Evolutionary conservation across 768 basidiomycete genomes (phyloP).

Genomic region (Amanita muscaria): DNA sequence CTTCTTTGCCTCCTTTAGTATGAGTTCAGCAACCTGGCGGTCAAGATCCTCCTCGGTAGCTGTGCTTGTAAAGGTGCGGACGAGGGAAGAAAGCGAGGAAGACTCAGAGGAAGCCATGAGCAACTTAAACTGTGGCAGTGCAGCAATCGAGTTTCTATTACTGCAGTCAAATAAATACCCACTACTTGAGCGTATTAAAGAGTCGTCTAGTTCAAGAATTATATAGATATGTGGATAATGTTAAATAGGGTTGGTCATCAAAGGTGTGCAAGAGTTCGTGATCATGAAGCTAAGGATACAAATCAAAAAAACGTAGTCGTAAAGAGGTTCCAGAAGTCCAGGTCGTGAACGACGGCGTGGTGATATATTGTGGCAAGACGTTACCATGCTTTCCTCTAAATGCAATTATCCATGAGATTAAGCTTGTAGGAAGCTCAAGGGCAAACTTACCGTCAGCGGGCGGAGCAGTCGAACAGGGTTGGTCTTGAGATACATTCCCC

Average conservation of each 20-base stretch:
- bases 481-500: slow-evolving; percentile 49
- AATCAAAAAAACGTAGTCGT: slow-evolving; percentile 2
- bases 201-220: background rate
- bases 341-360: background rate
- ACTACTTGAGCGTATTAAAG: background rate
- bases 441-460: slow-evolving; percentile 34
- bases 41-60: slow-evolving; percentile 85
- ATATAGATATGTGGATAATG: background rate
- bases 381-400: slow-evolving; percentile 2
- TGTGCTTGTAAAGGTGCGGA: slow-evolving; percentile 69
- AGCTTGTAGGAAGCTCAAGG: slow-evolving; percentile 13
- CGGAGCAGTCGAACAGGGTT: slow-evolving; percentile 47
- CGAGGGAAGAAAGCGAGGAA: slow-evolving; percentile 73
- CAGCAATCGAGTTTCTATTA: background rate
- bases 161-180: no score
- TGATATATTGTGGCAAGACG: background rate
- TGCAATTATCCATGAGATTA: slow-evolving; percentile 12
- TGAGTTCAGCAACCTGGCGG: slow-evolving; percentile 82
- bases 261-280: no score
- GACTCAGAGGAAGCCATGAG: background rate
- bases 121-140: background rate
- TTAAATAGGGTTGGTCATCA: background rate
- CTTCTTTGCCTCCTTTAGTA: slow-evolving; percentile 88
- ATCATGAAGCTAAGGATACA: slow-evolving; percentile 8
- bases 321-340: background rate